Evolutionary conservation across 352 stramenopile genomes (phyloP).

Genomic region (Blastocystis sp.): DNA sequence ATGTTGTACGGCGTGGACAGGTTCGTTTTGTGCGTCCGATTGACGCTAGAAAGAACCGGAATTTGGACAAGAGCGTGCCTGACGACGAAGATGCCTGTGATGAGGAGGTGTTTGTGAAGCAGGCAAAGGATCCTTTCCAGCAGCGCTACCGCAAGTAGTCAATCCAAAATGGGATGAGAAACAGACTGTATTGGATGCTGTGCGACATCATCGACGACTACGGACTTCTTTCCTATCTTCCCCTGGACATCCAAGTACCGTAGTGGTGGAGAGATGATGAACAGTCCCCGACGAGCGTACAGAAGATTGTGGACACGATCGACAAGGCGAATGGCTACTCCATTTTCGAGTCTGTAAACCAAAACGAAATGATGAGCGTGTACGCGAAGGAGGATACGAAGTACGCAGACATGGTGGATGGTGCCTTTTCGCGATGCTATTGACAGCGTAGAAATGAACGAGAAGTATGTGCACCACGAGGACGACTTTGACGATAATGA

Average conservation of each 20-base stretch:
- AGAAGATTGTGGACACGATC: constrained; percentile 48
- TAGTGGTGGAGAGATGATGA: background rate
- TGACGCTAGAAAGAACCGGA: background rate
- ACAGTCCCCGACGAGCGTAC: constrained; percentile 44
- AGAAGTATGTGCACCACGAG: constrained; percentile 40
- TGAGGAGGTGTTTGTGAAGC: constrained; percentile 57
- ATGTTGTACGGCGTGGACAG: constrained; percentile 48
- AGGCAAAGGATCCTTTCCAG: constrained; percentile 36
- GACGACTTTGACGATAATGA: constrained; percentile 29
- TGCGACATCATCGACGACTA: constrained; percentile 67
- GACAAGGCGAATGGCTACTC: constrained; percentile 68
- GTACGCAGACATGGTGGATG: constrained; percentile 43
- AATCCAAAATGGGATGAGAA: background rate
- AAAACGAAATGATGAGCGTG: background rate
- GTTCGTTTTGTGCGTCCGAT: background rate
- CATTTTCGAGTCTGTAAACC: background rate
- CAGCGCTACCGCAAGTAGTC: constrained; percentile 51
- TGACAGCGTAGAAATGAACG: constrained; percentile 58
- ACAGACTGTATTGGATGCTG: constrained; percentile 66
- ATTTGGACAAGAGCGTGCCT: background rate
- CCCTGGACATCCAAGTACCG: constrained; percentile 43
- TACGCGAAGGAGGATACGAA: constrained; percentile 40
- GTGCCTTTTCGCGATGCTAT: background rate
- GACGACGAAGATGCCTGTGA: constrained; percentile 23
- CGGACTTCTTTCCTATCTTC: constrained; percentile 50